Base-by-base conservation (phyloP, 2,329 filamentous ascomycete genomes). In the Hyphodiscus sp. region DNA sequence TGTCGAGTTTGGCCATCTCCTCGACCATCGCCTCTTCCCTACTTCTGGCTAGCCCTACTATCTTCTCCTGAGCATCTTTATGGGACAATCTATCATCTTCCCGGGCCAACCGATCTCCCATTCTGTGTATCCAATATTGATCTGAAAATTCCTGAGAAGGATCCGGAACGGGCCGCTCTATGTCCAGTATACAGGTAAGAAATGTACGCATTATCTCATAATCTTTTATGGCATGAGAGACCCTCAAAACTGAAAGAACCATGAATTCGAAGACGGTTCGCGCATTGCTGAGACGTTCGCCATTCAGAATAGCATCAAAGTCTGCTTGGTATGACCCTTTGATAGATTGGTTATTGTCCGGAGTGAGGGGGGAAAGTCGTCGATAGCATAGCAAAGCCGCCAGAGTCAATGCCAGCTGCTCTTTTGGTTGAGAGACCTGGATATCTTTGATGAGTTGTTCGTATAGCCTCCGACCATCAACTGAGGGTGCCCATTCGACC, bases 291-390 rank as follows among this genome's bases (percentile, higher is more conserved):
- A 57, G 49, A 44, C 1, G 30, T 45, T 57, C 33, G 41, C 41
- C 30, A 13, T 51, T 54, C 42, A 57, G 19, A 52, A 57, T 20
- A 47, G 51, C 45, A 47, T 57, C 30, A 19, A 57, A 57, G 26
- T 57, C 51, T 42, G 51, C 54, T 30, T 23, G 45, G 45, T 49
- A 51, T 23, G 8, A 45, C 10, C 54, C 20, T n/a, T 57, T 49
- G 23, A 54, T 46, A 49, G 45, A 15, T 41, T 51, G 48, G 10
- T 30, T 49, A 29, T 16, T 23, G 51, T 52, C 19, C 10, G 15
- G 8, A 26, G 20, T 18, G 30, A 2, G 20, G 20, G 43, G 33
- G 33, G 50, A 20, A 50, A 56, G 54, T 50, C 50, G 46, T 20
- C 50, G 6, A 45, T 49, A 52, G 23, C 50, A 52, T 23, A 56